phyloP scores from a whole-genome alignment of 2,329 filamentous ascomycete genomes.

The Myriosclerotinia curreyana region DNA sequence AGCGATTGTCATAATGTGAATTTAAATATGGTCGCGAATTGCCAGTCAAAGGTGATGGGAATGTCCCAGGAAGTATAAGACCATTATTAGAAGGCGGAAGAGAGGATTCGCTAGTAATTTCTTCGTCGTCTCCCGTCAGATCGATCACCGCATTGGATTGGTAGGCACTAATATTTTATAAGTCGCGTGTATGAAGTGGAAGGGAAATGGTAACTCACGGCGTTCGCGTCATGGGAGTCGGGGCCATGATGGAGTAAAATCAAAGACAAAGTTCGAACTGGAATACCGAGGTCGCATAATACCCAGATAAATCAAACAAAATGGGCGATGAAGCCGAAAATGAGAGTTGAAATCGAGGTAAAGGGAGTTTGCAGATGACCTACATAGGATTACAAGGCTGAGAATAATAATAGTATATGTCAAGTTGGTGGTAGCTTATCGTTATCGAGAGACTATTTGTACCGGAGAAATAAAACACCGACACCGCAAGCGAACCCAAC shows the following conservation, averaged over 20 bases:
- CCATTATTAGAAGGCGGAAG: conserved; percentile 12
- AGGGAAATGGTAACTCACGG: conserved; percentile 11
- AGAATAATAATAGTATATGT: background rate
- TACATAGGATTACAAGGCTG: background rate
- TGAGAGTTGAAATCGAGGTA: background rate
- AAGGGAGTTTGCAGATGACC: background rate
- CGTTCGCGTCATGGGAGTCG: conserved; percentile 11
- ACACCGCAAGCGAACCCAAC: background rate
- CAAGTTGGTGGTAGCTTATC: background rate
- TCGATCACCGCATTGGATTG: conserved; percentile 15
- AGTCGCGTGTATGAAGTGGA: conserved; percentile 11
- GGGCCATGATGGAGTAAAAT: conserved; percentile 5
- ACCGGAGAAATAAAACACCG: background rate
- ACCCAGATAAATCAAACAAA: background rate
- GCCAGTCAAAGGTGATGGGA: background rate
- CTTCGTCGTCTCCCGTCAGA: conserved; percentile 12
- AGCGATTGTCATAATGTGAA: background rate
- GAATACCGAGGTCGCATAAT: conserved; percentile 1
- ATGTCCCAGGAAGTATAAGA: conserved; percentile 12
- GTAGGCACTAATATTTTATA: background rate
- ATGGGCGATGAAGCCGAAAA: background rate
- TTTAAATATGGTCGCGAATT: background rate
- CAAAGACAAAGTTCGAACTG: too few species aligned
- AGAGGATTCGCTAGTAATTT: background rate
- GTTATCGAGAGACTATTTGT: background rate